A percentile compares a stretch with the other conserved stretches of the same genome.
Evolutionary conservation across 768 basidiomycete species (phyloP).

Genomic region (Mycena crocata): DNA sequence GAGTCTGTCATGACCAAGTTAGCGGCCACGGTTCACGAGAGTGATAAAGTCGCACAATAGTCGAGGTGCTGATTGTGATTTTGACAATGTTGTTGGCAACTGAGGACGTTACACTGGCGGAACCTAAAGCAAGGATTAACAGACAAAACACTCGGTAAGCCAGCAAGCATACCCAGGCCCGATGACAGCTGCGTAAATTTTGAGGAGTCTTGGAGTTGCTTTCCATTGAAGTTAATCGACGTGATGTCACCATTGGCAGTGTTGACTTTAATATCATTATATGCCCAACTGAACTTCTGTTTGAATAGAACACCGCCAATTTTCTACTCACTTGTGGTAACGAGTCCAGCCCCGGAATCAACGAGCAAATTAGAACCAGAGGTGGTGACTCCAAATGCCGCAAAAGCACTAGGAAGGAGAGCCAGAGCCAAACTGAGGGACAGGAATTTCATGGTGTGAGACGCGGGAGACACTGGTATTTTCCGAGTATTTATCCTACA

Average conservation of each 20-base stretch:
- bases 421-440: constrained; percentile 27
- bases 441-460: constrained; percentile 25
- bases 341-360: constrained; percentile 58
- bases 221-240: constrained; percentile 57
- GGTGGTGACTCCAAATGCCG: constrained; percentile 59
- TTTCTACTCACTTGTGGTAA: constrained; percentile 53
- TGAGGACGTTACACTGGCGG: constrained; percentile 54
- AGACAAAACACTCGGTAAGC: neutral
- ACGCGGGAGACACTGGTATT: neutral
- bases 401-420: constrained; percentile 49
- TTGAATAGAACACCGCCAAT: neutral
- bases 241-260: constrained; percentile 58
- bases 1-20: constrained; percentile 44
- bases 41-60: constrained; percentile 46
- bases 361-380: constrained; percentile 54
- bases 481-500: constrained; percentile 12
- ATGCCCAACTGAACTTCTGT: neutral
- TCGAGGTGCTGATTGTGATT: constrained; percentile 57
- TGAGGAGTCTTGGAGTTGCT: constrained; percentile 56
- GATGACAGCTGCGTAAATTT: constrained; percentile 62
- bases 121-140: constrained; percentile 39
- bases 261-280: neutral
- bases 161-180: constrained; percentile 48
- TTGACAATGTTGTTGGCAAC: constrained; percentile 54
- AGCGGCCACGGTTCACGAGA: neutral